These are phyloP conservation scores for Yamadazyma phyllophila DNA, from an alignment of 805 yeast genomes.

Conservation along the genomic window DNA sequence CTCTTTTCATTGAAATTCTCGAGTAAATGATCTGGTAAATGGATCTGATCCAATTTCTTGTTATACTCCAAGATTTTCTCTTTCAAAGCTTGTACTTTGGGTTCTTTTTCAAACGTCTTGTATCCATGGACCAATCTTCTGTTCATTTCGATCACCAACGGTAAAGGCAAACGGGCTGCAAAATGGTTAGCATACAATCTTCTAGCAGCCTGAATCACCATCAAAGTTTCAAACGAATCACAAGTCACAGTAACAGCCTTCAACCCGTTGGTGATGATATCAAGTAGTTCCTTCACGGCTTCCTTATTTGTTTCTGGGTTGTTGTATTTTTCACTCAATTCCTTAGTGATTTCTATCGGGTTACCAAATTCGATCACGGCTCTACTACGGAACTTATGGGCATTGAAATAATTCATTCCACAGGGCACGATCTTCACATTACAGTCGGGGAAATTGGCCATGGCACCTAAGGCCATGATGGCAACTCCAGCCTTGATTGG, in stretches of 20 bases:
- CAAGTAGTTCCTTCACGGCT: slow-evolving; percentile 71
- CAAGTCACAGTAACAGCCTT: slow-evolving; percentile 85
- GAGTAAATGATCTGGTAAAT: slow-evolving; percentile 60
- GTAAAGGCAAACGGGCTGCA: slow-evolving; percentile 68
- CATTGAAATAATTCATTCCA: slow-evolving; percentile 96
- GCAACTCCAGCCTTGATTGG: slow-evolving; percentile 98
- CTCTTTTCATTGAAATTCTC: slow-evolving; percentile 51
- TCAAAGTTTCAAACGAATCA: slow-evolving; percentile 83
- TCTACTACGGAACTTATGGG: slow-evolving; percentile 91
- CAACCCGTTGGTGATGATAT: slow-evolving; percentile 67
- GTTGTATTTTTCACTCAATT: slow-evolving; percentile 62
- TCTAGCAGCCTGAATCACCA: slow-evolving; percentile 89
- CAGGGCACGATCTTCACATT: slow-evolving; percentile 90
- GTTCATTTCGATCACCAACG: slow-evolving; percentile 86
- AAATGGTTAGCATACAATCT: slow-evolving; percentile 79
- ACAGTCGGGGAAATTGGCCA: slow-evolving; percentile 71
- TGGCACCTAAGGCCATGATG: slow-evolving; percentile 95
- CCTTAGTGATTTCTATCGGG: slow-evolving; percentile 63
- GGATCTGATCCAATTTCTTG: slow-evolving; percentile 46
- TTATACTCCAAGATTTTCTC: slow-evolving; percentile 70
- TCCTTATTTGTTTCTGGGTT: slow-evolving; percentile 66
- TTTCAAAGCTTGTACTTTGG: slow-evolving; percentile 59
- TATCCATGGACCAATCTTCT: slow-evolving; percentile 84
- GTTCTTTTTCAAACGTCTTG: slow-evolving; percentile 67
- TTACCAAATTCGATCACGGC: slow-evolving; percentile 94